Evolutionary conservation across 257 asterid genomes (phyloP), one percentile per base, ranked within the genome.

Genomic region (Thymus mandschuricus): DNA sequence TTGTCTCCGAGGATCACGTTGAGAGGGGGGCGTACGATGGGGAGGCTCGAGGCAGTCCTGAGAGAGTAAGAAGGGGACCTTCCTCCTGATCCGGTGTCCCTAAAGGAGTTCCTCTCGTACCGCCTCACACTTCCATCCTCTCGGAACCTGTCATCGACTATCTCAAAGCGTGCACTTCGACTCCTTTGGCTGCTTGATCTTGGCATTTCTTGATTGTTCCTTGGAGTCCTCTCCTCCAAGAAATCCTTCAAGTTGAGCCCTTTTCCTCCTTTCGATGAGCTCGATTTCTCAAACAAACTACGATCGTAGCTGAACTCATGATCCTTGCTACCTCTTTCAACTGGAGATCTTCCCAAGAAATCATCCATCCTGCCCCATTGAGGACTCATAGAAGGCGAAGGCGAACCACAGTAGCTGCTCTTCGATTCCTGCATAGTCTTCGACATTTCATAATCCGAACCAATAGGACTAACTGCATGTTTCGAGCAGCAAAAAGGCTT

Each of bases 101-200:
- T 74, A 52, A 31, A 46, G 4, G 84, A 59, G 67, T 61, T 35
- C 78, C 90, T 77, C 3, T 79, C 95, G 52, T 73, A 83, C 49
- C 31, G 78, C 73, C 75, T 87, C 69, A 78, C 86, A 63, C 75
- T 67, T 55, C 92, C 94, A 60, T 88, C 91, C 3, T 94, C 97
- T 31, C 96, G 87, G 52, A 86, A 89, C 83, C 99, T 84, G 73
- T 94, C 97, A 75, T 94, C 98, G 60, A 94, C 96, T 63, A 94
- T 80, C 89, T 91, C 98, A 71, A 94, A 86, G 67, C 74, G 85
- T 15, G 30, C 8, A 44, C 88, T 54, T 46, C 84, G 78, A 34
- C 77, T 59, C 78, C 78, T 83, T 4, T 59, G 81, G 73, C 81
- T 73, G 56, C 66, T 71, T n/a, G 89, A 65, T 67, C 76, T 87